Conservation (phyloP, 2,329 filamentous ascomycete genomes). For the Xylaria sp. region DNA sequence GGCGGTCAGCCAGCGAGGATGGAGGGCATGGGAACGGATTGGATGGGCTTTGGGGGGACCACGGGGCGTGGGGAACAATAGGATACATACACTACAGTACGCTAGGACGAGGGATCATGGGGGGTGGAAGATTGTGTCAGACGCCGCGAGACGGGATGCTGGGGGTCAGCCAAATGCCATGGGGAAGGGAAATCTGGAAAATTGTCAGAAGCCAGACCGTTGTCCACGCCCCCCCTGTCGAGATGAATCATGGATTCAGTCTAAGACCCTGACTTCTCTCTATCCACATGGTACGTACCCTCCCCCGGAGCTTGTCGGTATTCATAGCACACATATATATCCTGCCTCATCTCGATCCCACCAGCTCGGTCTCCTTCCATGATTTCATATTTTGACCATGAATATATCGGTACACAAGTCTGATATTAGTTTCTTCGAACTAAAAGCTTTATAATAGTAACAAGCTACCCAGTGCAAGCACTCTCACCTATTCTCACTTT, state of each 20-base stretch:
- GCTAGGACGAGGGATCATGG: constrained; percentile 23
- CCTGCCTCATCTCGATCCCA: constrained; percentile 46
- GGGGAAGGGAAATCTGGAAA: constrained; percentile 41
- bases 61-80: constrained; percentile 39
- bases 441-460: constrained; percentile 36
- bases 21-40: constrained; percentile 40
- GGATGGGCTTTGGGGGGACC: constrained; percentile 37
- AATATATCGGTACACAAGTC: constrained; percentile 33
- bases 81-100: constrained; percentile 2
- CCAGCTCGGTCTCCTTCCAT: constrained; percentile 41
- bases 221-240: constrained; percentile 34
- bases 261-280: constrained; percentile 35
- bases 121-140: constrained; percentile 36
- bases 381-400: constrained; percentile 44
- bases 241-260: constrained; percentile 38
- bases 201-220: constrained; percentile 39
- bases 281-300: constrained; percentile 37
- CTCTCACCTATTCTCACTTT: constrained; percentile 8
- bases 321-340: constrained; percentile 47
- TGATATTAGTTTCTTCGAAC: constrained; percentile 32
- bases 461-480: constrained; percentile 13
- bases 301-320: constrained; percentile 13
- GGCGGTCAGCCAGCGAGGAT: constrained; percentile 47
- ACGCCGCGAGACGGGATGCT: constrained; percentile 37
- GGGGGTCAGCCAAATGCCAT: constrained; percentile 37